phyloP scores from a whole-genome alignment of 345 rosid genomes.

The Limnanthes douglasii region DNA sequence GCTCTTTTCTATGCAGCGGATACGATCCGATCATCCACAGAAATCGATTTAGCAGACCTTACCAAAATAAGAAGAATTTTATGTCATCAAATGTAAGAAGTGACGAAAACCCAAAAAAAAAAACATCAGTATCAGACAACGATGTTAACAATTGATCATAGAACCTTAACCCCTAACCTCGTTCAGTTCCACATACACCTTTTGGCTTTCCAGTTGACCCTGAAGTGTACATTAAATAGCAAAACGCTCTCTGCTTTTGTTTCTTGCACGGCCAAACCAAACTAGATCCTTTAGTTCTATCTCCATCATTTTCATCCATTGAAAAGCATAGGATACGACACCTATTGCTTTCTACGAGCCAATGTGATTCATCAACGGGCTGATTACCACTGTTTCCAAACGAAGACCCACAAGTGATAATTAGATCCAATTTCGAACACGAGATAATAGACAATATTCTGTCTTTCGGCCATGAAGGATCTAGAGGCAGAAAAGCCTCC shows the following conservation, averaged over 20 bases:
- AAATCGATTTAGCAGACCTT: conserved; percentile 88
- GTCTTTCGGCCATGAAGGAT: conserved; percentile 79
- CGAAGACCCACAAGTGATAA: conserved; percentile 32
- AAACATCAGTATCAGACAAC: background rate
- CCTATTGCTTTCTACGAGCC: conserved; percentile 25
- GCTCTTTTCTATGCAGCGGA: conserved; percentile 47
- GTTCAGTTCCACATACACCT: conserved; percentile 86
- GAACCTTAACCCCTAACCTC: conserved; percentile 28
- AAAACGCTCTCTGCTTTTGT: conserved; percentile 31
- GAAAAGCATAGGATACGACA: conserved; percentile 39
- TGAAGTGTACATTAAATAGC: conserved; percentile 84
- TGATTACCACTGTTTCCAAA: conserved; percentile 22
- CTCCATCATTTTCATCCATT: conserved; percentile 22
- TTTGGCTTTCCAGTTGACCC: conserved; percentile 91
- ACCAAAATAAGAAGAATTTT: conserved; percentile 4
- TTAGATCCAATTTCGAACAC: conserved; percentile 31
- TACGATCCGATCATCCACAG: conserved; percentile 77
- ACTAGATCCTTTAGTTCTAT: conserved; percentile 1
- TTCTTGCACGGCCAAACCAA: conserved; percentile 43
- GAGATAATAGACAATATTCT: conserved; percentile 44
- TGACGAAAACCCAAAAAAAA: background rate
- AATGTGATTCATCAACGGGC: conserved; percentile 18
- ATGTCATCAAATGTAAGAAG: background rate
- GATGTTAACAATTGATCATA: background rate
- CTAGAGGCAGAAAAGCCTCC: conserved; percentile 76